Evolutionary conservation across 169 alveolate genomes (phyloP).

Genomic region (Perkinsus olseni): DNA sequence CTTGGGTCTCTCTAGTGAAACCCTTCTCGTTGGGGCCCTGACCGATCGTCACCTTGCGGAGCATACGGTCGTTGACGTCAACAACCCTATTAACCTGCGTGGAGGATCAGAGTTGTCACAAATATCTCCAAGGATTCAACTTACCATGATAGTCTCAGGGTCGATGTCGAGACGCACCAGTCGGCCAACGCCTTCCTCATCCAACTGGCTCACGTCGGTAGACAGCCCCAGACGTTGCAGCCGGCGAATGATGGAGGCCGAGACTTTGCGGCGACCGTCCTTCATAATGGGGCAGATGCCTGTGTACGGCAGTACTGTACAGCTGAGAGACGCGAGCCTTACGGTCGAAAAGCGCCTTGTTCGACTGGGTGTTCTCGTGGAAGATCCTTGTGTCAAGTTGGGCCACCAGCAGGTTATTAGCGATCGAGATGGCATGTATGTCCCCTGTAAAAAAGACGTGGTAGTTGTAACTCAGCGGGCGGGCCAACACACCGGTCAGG

Average conservation of each 20-base stretch:
- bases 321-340: not conserved
- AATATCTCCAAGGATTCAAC: too few relatives aligned
- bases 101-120: too few relatives aligned
- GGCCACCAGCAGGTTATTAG: not conserved
- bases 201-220: not conserved
- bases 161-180: slow-evolving; percentile 10
- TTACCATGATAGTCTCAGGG: not conserved
- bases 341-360: not conserved
- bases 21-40: slow-evolving; percentile 3
- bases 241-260: not conserved
- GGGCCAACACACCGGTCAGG: not conserved
- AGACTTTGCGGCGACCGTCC: not conserved
- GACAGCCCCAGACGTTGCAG: not conserved
- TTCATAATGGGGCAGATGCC: not conserved
- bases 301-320: not conserved
- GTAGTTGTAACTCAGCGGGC: not conserved
- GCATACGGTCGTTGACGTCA: slow-evolving; percentile 14
- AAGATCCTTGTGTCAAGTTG: not conserved
- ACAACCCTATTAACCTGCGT: not conserved
- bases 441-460: not conserved
- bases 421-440: slow-evolving; percentile 10
- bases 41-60: not conserved
- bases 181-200: not conserved
- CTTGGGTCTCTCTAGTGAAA: not conserved
- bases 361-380: slow-evolving; percentile 3